phyloP scores from a whole-genome alignment of 768 basidiomycete genomes.

The Mycena alexandri region DNA sequence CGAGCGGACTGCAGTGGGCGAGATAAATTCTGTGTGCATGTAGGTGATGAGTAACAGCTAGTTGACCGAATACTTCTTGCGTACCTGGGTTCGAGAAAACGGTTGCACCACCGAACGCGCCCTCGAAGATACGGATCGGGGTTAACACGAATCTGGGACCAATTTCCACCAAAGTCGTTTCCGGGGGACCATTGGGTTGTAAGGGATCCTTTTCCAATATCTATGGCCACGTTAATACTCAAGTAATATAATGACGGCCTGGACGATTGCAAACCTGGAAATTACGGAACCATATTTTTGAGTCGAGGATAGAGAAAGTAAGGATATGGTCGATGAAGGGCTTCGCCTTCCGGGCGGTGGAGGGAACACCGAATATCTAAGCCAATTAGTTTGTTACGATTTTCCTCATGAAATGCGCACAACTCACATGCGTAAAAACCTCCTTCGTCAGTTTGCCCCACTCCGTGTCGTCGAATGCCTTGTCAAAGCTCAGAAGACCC shows the following conservation, averaged over 20 bases:
- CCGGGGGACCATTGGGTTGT: slow-evolving; percentile 86
- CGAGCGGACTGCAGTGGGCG: slow-evolving; percentile 85
- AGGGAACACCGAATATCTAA: slow-evolving; percentile 96
- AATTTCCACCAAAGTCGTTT: slow-evolving; percentile 94
- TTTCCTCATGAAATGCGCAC: slow-evolving; percentile 7
- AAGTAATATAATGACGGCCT: slow-evolving; percentile 2
- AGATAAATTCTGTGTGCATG: slow-evolving; percentile 81
- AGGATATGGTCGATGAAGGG: slow-evolving; percentile 99
- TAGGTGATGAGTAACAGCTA: slow-evolving; percentile 9
- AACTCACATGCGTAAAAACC: slow-evolving; percentile 89
- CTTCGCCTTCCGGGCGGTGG: slow-evolving; percentile 90
- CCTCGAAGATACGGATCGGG: slow-evolving; percentile 98
- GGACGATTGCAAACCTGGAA: slow-evolving; percentile 80
- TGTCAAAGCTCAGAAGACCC: slow-evolving; percentile 93
- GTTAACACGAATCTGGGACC: slow-evolving; percentile 98
- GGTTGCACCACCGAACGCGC: slow-evolving; percentile 94
- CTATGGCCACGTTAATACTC: slow-evolving; percentile 54
- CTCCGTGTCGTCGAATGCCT: slow-evolving; percentile 88
- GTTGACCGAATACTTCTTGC: slow-evolving; percentile 40
- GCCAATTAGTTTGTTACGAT: slow-evolving; percentile 2
- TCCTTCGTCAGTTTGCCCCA: slow-evolving; percentile 92
- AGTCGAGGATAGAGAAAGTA: slow-evolving; percentile 95
- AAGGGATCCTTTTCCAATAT: slow-evolving; percentile 95
- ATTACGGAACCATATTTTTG: slow-evolving; percentile 99
- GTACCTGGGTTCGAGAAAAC: slow-evolving; percentile 95